Conservation (phyloP, 768 basidiomycete genomes). For the Suillus ampliporus region DNA sequence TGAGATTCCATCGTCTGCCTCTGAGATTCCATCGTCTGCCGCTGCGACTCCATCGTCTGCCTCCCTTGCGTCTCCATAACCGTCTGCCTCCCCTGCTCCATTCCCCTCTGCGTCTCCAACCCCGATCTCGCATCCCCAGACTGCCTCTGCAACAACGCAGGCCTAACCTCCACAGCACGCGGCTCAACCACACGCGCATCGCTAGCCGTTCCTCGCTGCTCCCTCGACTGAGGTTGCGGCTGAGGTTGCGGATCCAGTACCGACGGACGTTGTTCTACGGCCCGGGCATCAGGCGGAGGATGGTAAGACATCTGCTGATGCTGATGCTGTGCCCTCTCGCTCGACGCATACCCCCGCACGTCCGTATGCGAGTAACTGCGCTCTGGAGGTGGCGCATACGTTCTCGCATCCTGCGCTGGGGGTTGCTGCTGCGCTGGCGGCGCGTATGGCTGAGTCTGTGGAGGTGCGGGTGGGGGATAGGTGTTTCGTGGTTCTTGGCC, state of each 20-base stretch:
- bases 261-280: constrained; percentile 16
- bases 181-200: constrained; percentile 24
- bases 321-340: background rate
- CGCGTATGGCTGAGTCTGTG: background rate
- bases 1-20: background rate
- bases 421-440: constrained; percentile 27
- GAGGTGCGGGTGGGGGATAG: background rate
- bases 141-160: constrained; percentile 1
- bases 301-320: constrained; percentile 8
- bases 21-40: background rate
- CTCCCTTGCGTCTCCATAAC: background rate
- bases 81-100: background rate
- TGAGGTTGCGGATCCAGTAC: constrained; percentile 14
- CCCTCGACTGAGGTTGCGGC: background rate
- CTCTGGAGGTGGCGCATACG: background rate
- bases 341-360: background rate
- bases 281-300: constrained; percentile 23
- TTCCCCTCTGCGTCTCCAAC: background rate
- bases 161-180: background rate
- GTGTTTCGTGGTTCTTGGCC: background rate
- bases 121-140: background rate
- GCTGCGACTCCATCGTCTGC: background rate
- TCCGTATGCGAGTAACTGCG: background rate
- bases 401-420: constrained; percentile 7
- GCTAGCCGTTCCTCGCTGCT: constrained; percentile 20